These are phyloP conservation scores for Paramyrothecium sp. DNA, from an alignment of 2,329 filamentous ascomycete species.

Conservation along the genomic window DNA sequence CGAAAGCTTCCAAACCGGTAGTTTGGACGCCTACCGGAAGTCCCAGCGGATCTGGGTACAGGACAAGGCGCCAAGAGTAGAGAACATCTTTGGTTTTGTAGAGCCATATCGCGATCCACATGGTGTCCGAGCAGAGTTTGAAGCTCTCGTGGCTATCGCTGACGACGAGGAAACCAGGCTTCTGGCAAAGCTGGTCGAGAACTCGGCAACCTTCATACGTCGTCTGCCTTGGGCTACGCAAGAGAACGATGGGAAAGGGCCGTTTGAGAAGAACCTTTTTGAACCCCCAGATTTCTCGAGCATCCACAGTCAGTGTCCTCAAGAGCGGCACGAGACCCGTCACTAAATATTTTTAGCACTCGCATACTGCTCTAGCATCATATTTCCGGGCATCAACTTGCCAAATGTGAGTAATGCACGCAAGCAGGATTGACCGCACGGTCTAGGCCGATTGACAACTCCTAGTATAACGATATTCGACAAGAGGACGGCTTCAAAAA, in stretches of 20 bases:
- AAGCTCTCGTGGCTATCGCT: slow-evolving; percentile 59
- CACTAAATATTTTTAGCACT: slow-evolving; percentile 27
- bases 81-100: slow-evolving; percentile 61
- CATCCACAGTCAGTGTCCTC: slow-evolving; percentile 56
- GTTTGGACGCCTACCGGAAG: slow-evolving; percentile 52
- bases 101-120: slow-evolving; percentile 63
- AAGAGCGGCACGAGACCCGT: neutral
- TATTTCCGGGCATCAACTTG: slow-evolving; percentile 41
- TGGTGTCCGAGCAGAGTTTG: slow-evolving; percentile 58
- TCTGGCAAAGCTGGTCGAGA: slow-evolving; percentile 62
- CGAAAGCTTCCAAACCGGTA: slow-evolving; percentile 55
- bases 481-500: slow-evolving; percentile 65
- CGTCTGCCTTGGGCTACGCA: slow-evolving; percentile 62
- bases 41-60: slow-evolving; percentile 57
- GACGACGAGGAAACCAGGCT: slow-evolving; percentile 61
- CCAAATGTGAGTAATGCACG: slow-evolving; percentile 38
- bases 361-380: slow-evolving; percentile 40
- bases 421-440: too few relatives aligned
- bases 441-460: neutral
- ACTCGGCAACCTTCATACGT: slow-evolving; percentile 64
- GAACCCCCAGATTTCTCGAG: slow-evolving; percentile 72
- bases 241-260: slow-evolving; percentile 38
- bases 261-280: slow-evolving; percentile 73
- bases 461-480: slow-evolving; percentile 53
- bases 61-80: slow-evolving; percentile 54